Conservation (phyloP, 179 eudicot species). For the Carnegiea gigantea region DNA sequence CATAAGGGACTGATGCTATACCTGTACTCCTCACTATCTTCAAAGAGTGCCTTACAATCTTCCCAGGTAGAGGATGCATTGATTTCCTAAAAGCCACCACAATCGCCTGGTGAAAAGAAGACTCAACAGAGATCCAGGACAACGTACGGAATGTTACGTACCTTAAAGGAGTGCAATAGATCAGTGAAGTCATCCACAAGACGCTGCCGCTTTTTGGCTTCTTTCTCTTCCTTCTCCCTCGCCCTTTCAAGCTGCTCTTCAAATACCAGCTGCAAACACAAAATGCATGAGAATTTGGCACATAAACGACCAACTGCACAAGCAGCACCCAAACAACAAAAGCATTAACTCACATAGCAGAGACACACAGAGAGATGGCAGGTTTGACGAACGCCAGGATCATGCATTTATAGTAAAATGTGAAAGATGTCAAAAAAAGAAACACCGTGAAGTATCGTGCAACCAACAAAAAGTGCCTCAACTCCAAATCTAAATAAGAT, state of each 20-base stretch:
- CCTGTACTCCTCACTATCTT: conserved; percentile 92
- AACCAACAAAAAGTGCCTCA: no score
- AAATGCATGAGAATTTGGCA: not conserved
- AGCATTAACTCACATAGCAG: not conserved
- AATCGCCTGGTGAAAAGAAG: not conserved
- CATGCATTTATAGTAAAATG: no score
- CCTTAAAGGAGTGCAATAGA: conserved; percentile 70
- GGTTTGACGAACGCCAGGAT: no score
- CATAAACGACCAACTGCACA: not conserved
- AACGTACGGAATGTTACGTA: conserved; percentile 23
- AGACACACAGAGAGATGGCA: not conserved
- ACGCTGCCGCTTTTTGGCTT: conserved; percentile 89
- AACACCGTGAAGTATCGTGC: no score
- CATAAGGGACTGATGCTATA: conserved; percentile 24
- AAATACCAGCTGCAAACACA: conserved; percentile 66
- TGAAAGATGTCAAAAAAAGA: no score
- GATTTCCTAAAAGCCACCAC: conserved; percentile 53
- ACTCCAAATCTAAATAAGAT: no score
- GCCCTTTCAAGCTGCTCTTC: conserved; percentile 92
- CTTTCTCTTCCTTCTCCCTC: conserved; percentile 96
- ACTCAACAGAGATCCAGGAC: not conserved
- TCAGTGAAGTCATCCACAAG: conserved; percentile 78
- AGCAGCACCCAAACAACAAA: not conserved
- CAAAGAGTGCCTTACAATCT: conserved; percentile 70
- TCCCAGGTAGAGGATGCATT: conserved; percentile 78